phyloP scores from a whole-genome alignment of 2,329 filamentous ascomycete species.

The Falciphora oryzae region DNA sequence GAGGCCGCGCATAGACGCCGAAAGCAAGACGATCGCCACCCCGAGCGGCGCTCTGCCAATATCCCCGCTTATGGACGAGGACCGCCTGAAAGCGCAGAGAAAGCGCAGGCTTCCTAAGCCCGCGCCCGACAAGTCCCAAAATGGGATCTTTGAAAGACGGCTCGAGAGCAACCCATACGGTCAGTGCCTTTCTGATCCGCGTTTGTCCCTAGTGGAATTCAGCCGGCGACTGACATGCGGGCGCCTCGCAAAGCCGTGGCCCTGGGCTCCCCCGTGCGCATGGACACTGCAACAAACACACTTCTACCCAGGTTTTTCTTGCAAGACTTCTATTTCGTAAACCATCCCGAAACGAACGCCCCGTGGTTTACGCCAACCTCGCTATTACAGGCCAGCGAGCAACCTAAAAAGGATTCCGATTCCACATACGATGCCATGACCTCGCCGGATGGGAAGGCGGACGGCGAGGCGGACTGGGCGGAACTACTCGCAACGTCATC shows the following conservation, averaged over 20 bases:
- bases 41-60: slow-evolving; percentile 41
- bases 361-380: slow-evolving; percentile 50
- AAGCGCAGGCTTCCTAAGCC: slow-evolving; percentile 35
- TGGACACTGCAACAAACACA: slow-evolving; percentile 42
- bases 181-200: slow-evolving; percentile 26
- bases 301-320: slow-evolving; percentile 57
- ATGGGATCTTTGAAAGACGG: slow-evolving; percentile 45
- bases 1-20: slow-evolving; percentile 26
- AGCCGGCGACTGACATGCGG: slow-evolving; percentile 13
- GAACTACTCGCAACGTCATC: neutral
- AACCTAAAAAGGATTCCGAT: neutral
- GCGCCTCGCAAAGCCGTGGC: slow-evolving; percentile 26
- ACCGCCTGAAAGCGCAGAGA: slow-evolving; percentile 38
- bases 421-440: neutral
- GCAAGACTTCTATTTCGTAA: slow-evolving; percentile 51
- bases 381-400: neutral
- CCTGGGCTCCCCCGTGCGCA: slow-evolving; percentile 54
- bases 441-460: slow-evolving; percentile 7
- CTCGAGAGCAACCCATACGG: slow-evolving; percentile 60
- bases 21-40: slow-evolving; percentile 39
- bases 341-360: slow-evolving; percentile 45
- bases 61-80: slow-evolving; percentile 49
- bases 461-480: neutral
- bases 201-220: neutral
- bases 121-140: slow-evolving; percentile 26